Evolutionary conservation across 1,139 yeast genomes (phyloP), one percentile per base, ranked within the genome.

Genomic region (Chernovozyma sophiae-reginae): DNA sequence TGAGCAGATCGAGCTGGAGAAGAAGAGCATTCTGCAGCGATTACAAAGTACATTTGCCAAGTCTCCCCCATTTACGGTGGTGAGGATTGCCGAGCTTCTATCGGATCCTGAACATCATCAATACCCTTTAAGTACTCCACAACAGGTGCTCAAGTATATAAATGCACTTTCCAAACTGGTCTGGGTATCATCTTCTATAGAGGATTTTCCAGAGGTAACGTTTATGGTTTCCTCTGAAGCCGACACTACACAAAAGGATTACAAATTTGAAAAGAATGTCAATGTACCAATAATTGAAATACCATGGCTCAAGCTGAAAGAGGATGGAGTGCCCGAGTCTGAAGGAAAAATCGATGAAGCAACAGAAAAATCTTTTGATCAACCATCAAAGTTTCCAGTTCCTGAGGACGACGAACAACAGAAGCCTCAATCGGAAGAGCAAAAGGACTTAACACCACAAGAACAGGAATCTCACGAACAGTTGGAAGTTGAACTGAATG

Each of bases 41-140:
- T 8, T 26, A 7, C 8, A 6, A 7, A 6, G 11, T 3, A 51
- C 49, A 27, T 77, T 73, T 45, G 17, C 40, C 1, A 43, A 47
- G 1, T 41, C 52, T 2, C 81, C 86, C 1, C 87, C 86, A 0
- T 81, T 78, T 52, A 80, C 86, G 0, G 49, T 78, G 2, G 64
- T 68, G 33, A 55, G 87, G 37, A 46, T 81, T 7, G 72, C 79
- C 0, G 87, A 81, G 51, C 53, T 81, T 15, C 43, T 79, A 2
- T 35, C 55, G 1, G 53, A 60, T 12, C 81, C 82, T 0, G 44
- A 43, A 14, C 36, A 36, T 2, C 53, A 59, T 38, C 62, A 63
- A 17, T 67, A 65, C 45, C 60, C 60, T 30, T 43, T 68, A 3
- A 47, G 44, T 2, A 48, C 53, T 17, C 56, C 51, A 24, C 58